A percentile compares a stretch with the other conserved stretches of the same genome.
phyloP scores from a whole-genome alignment of 768 basidiomycete genomes.

The Melanogaster broomeanus region DNA sequence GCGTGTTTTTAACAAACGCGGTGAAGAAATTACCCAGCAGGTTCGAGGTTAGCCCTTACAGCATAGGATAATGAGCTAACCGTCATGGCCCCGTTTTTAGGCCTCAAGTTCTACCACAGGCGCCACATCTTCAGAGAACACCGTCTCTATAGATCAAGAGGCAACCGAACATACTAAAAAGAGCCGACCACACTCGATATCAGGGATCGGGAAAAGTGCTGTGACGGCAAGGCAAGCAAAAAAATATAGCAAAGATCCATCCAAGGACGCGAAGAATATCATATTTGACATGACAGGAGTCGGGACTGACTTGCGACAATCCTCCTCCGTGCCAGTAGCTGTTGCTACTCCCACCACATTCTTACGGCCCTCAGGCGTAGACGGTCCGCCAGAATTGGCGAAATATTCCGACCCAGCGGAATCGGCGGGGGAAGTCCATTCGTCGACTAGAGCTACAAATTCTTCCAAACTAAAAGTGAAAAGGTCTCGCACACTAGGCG shows the following conservation, averaged over 20 bases:
- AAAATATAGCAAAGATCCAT: constrained; percentile 19
- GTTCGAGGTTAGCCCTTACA: constrained; percentile 22
- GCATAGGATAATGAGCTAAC: constrained; percentile 17
- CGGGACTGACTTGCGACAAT: constrained; percentile 48
- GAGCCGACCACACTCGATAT: constrained; percentile 23
- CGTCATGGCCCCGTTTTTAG: constrained; percentile 18
- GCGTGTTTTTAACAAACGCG: constrained; percentile 51
- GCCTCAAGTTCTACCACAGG: constrained; percentile 13
- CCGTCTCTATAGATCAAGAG: constrained; percentile 8
- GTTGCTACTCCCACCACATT: constrained; percentile 2
- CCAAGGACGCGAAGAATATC: constrained; percentile 44
- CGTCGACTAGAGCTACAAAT: constrained; percentile 5
- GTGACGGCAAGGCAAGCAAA: constrained; percentile 11
- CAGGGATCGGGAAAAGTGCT: constrained; percentile 10
- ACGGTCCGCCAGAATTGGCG: constrained; percentile 13
- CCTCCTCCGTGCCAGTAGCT: constrained; percentile 15
- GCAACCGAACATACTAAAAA: constrained; percentile 25
- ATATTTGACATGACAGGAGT: constrained; percentile 50
- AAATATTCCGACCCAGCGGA: constrained; percentile 9
- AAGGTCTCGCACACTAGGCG: constrained; percentile 22
- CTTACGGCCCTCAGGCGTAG: constrained; percentile 24
- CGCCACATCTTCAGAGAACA: constrained; percentile 4
- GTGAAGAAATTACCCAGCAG: constrained; percentile 42
- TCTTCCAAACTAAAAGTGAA: constrained; percentile 17
- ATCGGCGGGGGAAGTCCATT: neutral